Percentiles rank a stretch among this genome's conserved stretches.
Conservation (phyloP, 2,329 filamentous ascomycete genomes). For the Clarireedia monteithiana region DNA sequence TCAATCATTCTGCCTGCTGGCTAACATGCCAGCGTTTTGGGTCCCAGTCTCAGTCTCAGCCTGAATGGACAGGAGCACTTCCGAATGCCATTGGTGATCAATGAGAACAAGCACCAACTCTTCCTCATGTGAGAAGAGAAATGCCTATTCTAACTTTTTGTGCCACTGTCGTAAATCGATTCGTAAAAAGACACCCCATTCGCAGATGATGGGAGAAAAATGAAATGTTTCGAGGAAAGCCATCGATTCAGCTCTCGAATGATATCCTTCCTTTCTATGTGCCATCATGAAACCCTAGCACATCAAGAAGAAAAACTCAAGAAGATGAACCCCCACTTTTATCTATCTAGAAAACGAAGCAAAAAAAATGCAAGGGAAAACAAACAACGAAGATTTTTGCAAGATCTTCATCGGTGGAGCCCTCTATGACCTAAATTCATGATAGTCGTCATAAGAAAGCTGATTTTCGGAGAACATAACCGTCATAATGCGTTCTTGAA, state of each 20-base stretch:
- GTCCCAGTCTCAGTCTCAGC: slow-evolving; percentile 13
- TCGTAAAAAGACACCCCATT: slow-evolving; percentile 19
- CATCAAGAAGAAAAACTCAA: slow-evolving; percentile 14
- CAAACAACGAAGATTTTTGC: slow-evolving; percentile 19
- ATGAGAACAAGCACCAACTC: slow-evolving; percentile 17
- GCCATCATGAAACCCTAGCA: slow-evolving; percentile 3
- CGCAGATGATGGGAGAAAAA: slow-evolving; percentile 23
- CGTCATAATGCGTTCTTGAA: slow-evolving; percentile 29
- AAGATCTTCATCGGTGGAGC: slow-evolving; percentile 25
- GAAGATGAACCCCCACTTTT: slow-evolving; percentile 25
- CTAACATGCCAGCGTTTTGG: slow-evolving; percentile 5
- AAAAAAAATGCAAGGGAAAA: slow-evolving; percentile 13
- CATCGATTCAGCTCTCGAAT: slow-evolving; percentile 12
- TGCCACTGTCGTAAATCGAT: slow-evolving; percentile 7
- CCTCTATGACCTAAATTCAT: not conserved
- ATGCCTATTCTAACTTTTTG: slow-evolving; percentile 14
- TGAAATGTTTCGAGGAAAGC: slow-evolving; percentile 13
- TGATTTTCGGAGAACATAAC: slow-evolving; percentile 25
- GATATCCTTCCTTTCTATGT: slow-evolving; percentile 12
- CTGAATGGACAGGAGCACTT: slow-evolving; percentile 32
- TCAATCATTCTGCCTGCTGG: slow-evolving; percentile 2
- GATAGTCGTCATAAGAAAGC: slow-evolving; percentile 11
- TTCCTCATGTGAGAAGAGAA: slow-evolving; percentile 15
- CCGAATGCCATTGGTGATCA: slow-evolving; percentile 30
- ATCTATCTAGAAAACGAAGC: slow-evolving; percentile 16